Conservation (phyloP, 1,284 basidiomycete genomes). For the Tausonia pullulans region DNA sequence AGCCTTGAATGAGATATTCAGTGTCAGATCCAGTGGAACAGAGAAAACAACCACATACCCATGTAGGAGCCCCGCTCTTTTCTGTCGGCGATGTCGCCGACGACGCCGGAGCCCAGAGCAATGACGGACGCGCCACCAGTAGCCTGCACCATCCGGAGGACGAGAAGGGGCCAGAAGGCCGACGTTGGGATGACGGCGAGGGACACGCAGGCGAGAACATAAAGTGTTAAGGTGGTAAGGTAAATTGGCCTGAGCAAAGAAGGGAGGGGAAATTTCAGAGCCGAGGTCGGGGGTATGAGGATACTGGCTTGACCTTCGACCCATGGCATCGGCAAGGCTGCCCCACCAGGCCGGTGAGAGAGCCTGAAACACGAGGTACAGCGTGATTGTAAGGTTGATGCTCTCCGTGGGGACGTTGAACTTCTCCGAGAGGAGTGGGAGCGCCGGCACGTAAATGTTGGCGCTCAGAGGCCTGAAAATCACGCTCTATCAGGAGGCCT, state of each 20-base stretch:
- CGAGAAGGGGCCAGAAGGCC: conserved; percentile 30
- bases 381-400: conserved; percentile 32
- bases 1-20: neutral
- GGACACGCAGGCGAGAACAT: conserved; percentile 31
- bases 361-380: conserved; percentile 32
- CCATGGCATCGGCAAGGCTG: conserved; percentile 28
- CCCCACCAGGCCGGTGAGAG: conserved; percentile 33
- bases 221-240: conserved; percentile 30
- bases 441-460: conserved; percentile 28
- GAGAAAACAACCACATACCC: conserved; percentile 22
- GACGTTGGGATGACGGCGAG: conserved; percentile 30
- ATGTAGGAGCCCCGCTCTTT: conserved; percentile 32
- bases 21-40: neutral
- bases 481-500: no score
- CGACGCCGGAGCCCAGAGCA: conserved; percentile 30
- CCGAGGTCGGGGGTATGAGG: neutral
- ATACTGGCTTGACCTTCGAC: conserved; percentile 20
- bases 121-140: conserved; percentile 33
- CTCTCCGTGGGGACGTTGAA: conserved; percentile 26
- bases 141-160: conserved; percentile 28
- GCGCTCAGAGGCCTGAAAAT: no score
- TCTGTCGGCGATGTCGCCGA: conserved; percentile 32
- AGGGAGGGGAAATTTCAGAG: neutral
- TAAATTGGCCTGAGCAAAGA: conserved; percentile 30
- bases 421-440: conserved; percentile 26